These are phyloP conservation scores for Aureobasidium melanogenum DNA, from an alignment of 2,329 filamentous ascomycete genomes.

Conservation along the genomic window DNA sequence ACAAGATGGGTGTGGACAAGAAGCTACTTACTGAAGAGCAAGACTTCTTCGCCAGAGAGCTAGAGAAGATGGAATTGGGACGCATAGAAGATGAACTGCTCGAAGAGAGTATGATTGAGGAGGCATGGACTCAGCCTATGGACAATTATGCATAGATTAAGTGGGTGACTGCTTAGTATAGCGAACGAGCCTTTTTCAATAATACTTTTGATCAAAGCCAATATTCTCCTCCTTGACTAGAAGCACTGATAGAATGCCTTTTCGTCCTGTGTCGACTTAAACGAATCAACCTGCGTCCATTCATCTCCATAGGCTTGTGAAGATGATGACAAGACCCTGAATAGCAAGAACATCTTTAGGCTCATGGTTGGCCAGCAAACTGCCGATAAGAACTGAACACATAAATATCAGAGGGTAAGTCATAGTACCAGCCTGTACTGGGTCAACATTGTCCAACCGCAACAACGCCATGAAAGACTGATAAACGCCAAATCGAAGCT, in stretches of 20 bases:
- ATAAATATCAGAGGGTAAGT: background rate
- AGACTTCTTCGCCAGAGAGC: slow-evolving; percentile 41
- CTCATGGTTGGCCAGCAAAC: background rate
- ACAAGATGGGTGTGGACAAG: slow-evolving; percentile 53
- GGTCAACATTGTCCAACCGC: background rate
- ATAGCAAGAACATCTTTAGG: background rate
- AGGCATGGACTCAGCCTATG: slow-evolving; percentile 1
- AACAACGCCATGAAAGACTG: background rate
- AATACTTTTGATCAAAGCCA: background rate
- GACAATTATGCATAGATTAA: background rate
- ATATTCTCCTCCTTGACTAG: background rate
- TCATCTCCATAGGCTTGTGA: background rate
- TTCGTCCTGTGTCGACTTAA: background rate
- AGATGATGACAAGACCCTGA: background rate
- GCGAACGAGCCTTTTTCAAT: background rate
- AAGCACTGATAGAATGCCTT: background rate
- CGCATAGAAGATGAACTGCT: slow-evolving; percentile 16
- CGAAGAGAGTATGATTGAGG: slow-evolving; percentile 9
- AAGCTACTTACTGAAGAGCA: slow-evolving; percentile 34
- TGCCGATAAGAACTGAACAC: background rate
- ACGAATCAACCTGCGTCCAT: background rate
- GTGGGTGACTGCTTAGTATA: background rate
- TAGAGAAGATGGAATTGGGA: slow-evolving; percentile 41
- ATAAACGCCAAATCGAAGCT: background rate
- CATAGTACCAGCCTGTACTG: background rate